Percentiles rank a stretch among this genome's conserved stretches.
Conservation (phyloP, 495 filamentous ascomycete species). For the Cercophora sp. region DNA sequence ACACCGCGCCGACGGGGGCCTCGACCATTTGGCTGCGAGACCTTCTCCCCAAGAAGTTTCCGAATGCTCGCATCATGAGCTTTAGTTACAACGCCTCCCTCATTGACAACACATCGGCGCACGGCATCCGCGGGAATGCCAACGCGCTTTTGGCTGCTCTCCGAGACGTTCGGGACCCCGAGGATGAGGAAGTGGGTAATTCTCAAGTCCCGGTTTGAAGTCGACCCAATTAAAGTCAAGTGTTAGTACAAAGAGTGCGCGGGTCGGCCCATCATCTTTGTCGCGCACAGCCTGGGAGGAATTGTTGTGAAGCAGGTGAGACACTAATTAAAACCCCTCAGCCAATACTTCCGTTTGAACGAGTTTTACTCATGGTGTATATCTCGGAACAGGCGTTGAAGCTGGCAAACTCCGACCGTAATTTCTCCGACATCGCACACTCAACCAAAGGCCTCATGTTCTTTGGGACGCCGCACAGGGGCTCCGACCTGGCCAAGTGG, state of each 20-base stretch:
- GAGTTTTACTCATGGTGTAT: too few species aligned
- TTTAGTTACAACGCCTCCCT: constrained; percentile 44
- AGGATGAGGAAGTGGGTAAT: too few species aligned
- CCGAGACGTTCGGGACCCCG: not conserved
- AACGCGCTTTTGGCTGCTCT: not conserved
- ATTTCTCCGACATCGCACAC: not conserved
- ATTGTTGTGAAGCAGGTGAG: constrained; percentile 35
- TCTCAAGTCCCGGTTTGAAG: too few species aligned
- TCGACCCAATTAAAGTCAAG: not conserved
- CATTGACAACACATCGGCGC: constrained; percentile 43
- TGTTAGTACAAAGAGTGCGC: not conserved
- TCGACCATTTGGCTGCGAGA: constrained; percentile 37
- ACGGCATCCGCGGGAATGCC: constrained; percentile 46
- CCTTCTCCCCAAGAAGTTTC: constrained; percentile 40
- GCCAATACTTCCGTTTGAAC: too few species aligned
- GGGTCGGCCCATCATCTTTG: constrained; percentile 47
- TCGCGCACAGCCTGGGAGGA: constrained; percentile 37
- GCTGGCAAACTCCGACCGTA: not conserved
- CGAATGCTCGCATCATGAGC: constrained; percentile 39
- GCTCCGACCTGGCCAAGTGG: constrained; percentile 18
- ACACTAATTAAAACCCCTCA: too few species aligned
- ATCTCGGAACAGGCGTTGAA: constrained; percentile 5
- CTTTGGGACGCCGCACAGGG: constrained; percentile 26
- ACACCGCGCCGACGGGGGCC: constrained; percentile 29
- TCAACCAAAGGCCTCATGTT: constrained; percentile 15